Base-by-base conservation (phyloP, 148 eudicot species). In the Rhododendron mucronatum region DNA sequence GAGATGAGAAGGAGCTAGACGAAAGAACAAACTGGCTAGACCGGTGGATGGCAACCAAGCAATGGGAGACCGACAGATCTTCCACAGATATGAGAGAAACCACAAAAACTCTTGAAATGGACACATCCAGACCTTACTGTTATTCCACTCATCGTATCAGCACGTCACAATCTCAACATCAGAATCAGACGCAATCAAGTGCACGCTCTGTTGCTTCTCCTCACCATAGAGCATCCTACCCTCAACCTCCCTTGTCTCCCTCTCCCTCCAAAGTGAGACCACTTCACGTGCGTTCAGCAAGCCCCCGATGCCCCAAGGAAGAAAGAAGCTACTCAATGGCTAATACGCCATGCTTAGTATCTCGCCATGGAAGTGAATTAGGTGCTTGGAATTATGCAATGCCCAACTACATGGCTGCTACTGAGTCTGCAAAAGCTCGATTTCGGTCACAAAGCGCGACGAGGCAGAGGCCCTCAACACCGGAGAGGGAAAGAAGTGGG, bases 341-440 rank as follows among this genome's bases (percentile, higher is more conserved):
- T 77, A 93, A 90, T 81, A 96, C 96, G 2, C 99, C 96, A 2
- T 88, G 88, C 86, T 82, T 92, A 71, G 88, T 92, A 73, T 87
- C 90, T 47, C 87, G 87, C 84, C 7, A 11, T 26, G 59, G 57
- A 20, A 81, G 80, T 30, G 85, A 63, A 30, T 30, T 14, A 14
- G 78, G 71, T 48, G 71, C 69, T 16, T 80, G 74, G 53, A 75
- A 61, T 16, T 51, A 61, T 30, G 84, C 45, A 45, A 63, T 89
- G 7, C 96, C 98, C 4, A 92, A 91, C 37, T 95, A 95, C 83
- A 95, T 95, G 98, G 96, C 96, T 16, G 95, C 96, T 21, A 95
- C 98, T 0, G 95, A 94, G 86, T 95, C 98, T 23, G 98, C 98
- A 15, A 94, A 91, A 88, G 98, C 97, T 21, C 88, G 91, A 86